Evolutionary conservation across 1,284 basidiomycete species (phyloP), one percentile per base, ranked within the genome.

Genomic region (Wallemia hederae): DNA sequence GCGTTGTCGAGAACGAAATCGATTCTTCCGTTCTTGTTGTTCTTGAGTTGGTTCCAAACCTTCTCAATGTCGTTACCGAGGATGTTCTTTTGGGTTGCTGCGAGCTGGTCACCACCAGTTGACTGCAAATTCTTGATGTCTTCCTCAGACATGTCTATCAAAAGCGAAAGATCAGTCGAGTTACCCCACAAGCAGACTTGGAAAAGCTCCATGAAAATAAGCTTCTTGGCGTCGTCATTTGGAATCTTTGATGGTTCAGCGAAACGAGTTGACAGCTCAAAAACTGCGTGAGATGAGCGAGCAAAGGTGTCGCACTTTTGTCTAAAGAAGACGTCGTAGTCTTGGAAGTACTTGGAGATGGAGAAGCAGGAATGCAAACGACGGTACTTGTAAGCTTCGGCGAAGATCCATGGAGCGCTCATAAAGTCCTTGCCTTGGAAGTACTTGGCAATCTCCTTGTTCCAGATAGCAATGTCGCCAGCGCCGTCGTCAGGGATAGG

Each of bases 121-220:
- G 88, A 90, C 71, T 98, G 91, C n/a, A 97, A 77, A 61, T 84
- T 80, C 72, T 92, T 92, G 74, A 98, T 96, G 71, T 97, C 91
- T 56, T 97, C 91, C 72, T 97, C 91, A 15, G 87, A 88, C 91
- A 96, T 96, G 74, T 97, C 89, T 73, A 96, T 97, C 61, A 97
- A 77, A 29, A 97, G 78, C 1, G 88, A 92, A 60, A 97, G 75
- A 71, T 97, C 91, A 62, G 92, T 97, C n/a, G 88, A 86, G 72
- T 92, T 92, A 19, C 88, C 88, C 87, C 88, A 91, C 24, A 92
- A 76, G 68, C 87, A 91, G 62, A 94, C 86, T 85, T 61, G 61
- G 26, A 34, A 27, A 29, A 62, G 74, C 72, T 98, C 92, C 62
- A 84, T 76, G 76, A 97, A 98, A 78, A 94, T 82, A 59, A 90